Evolutionary conservation across 345 rosid genomes (phyloP).

Genomic region (Salix caprea): DNA sequence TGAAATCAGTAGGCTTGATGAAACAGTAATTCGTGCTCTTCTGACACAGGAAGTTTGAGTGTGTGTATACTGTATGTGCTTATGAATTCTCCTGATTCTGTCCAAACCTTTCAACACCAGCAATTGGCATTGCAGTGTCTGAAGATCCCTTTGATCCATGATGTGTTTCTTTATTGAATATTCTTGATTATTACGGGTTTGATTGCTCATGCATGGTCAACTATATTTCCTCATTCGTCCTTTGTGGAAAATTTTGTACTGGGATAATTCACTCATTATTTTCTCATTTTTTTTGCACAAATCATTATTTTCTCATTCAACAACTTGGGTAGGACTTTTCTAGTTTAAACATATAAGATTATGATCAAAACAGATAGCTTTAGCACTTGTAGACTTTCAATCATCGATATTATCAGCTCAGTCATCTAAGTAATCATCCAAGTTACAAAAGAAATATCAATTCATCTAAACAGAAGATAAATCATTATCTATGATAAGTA

Average conservation of each 20-base stretch:
- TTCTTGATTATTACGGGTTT: background rate
- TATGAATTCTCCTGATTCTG: constrained; percentile 73
- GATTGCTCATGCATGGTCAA: background rate
- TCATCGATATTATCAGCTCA: no score
- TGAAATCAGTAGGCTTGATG: background rate
- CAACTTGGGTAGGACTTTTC: background rate
- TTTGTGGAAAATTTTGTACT: background rate
- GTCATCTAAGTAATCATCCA: no score
- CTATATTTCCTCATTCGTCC: background rate
- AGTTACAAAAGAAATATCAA: no score
- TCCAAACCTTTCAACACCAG: constrained; percentile 48
- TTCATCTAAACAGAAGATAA: no score
- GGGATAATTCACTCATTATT: background rate
- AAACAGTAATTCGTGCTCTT: no score
- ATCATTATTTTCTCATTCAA: background rate
- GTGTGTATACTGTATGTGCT: constrained; percentile 76
- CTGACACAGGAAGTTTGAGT: constrained; percentile 80
- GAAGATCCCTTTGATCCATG: constrained; percentile 89
- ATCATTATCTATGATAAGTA: no score
- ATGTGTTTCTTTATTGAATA: constrained; percentile 28
- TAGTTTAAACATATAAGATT: no score
- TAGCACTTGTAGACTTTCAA: no score
- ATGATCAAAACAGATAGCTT: no score
- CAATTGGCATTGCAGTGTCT: constrained; percentile 87
- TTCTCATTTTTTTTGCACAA: no score